These are phyloP conservation scores for Colletotrichum viniferum DNA, from an alignment of 2,329 filamentous ascomycete genomes.

Conservation along the genomic window DNA sequence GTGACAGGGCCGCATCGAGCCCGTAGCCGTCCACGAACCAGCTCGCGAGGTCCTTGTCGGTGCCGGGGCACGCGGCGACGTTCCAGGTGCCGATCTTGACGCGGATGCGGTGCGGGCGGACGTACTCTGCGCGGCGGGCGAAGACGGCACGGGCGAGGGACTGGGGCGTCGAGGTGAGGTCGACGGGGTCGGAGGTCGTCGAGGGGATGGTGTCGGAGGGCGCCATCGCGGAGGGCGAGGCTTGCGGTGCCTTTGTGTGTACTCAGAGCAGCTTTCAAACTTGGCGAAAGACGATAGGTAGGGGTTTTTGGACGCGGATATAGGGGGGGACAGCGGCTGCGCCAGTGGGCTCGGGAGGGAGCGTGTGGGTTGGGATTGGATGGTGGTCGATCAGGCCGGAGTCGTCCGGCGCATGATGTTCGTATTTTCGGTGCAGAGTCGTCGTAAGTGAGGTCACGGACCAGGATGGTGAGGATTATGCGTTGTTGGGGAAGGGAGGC, in stretches of 20 bases:
- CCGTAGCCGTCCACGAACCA: constrained; percentile 88
- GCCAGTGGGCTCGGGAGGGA: neutral
- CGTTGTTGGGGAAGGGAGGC: neutral
- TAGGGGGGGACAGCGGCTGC: neutral
- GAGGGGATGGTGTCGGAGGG: constrained; percentile 25
- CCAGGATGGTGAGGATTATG: constrained; percentile 8
- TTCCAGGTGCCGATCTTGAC: constrained; percentile 97
- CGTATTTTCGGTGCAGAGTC: neutral
- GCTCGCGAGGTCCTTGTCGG: constrained; percentile 82
- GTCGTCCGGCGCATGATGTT: constrained; percentile 19
- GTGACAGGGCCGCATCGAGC: constrained; percentile 66
- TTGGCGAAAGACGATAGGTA: neutral
- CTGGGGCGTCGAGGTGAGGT: constrained; percentile 51
- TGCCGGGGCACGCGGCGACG: constrained; percentile 81
- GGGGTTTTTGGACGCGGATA: neutral
- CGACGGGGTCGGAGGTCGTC: constrained; percentile 44
- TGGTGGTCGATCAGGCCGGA: constrained; percentile 11
- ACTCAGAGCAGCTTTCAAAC: neutral
- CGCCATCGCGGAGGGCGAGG: constrained; percentile 8
- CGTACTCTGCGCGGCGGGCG: constrained; percentile 79
- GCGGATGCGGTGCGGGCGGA: constrained; percentile 72
- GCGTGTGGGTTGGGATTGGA: neutral
- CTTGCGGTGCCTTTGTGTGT: neutral
- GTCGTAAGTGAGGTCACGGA: constrained; percentile 15
- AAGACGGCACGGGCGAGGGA: constrained; percentile 71